Percentiles rank a stretch among this genome's conserved stretches.
Evolutionary conservation across 2,329 filamentous ascomycete species (phyloP).

Genomic region (Alternaria alternata): DNA sequence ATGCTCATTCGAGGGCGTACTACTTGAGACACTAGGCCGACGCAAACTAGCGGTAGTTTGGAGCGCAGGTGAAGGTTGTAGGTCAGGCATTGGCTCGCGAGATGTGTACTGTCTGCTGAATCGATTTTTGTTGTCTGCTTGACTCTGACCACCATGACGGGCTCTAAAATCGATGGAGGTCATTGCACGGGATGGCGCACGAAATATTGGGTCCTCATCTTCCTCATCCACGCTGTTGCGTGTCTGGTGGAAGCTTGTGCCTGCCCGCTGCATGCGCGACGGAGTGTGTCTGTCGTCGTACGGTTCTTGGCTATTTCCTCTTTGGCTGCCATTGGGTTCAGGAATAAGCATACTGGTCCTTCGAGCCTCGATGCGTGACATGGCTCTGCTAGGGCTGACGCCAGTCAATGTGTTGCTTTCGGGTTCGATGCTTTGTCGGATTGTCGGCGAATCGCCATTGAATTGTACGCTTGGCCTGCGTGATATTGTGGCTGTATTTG

Average conservation of each 20-base stretch:
- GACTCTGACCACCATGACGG: conserved; percentile 34
- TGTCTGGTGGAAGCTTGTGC: conserved; percentile 50
- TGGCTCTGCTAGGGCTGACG: conserved; percentile 47
- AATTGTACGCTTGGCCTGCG: conserved; percentile 48
- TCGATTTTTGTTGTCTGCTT: conserved; percentile 30
- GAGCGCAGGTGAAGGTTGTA: conserved; percentile 42
- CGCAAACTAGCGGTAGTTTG: conserved; percentile 39
- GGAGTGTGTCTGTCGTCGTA: conserved; percentile 30
- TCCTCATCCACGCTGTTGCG: conserved; percentile 46
- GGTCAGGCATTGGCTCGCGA: conserved; percentile 48
- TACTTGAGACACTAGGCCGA: conserved; percentile 41
- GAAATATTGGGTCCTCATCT: conserved; percentile 50
- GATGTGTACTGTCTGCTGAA: conserved; percentile 47
- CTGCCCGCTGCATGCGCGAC: conserved; percentile 46
- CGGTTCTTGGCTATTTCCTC: conserved; percentile 45
- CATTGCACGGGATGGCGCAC: conserved; percentile 59
- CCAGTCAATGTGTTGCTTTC: conserved; percentile 42
- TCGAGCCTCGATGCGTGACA: conserved; percentile 57
- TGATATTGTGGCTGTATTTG: conserved; percentile 30
- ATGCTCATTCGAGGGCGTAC: conserved; percentile 33
- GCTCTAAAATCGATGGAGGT: conserved; percentile 52
- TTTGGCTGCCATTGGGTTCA: conserved; percentile 25
- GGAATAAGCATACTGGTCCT: conserved; percentile 45
- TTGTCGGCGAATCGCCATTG: conserved; percentile 46
- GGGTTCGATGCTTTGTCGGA: conserved; percentile 47